phyloP scores from a whole-genome alignment of 495 filamentous ascomycete species.

The Aspergillus sclerotiicarbonarius region DNA sequence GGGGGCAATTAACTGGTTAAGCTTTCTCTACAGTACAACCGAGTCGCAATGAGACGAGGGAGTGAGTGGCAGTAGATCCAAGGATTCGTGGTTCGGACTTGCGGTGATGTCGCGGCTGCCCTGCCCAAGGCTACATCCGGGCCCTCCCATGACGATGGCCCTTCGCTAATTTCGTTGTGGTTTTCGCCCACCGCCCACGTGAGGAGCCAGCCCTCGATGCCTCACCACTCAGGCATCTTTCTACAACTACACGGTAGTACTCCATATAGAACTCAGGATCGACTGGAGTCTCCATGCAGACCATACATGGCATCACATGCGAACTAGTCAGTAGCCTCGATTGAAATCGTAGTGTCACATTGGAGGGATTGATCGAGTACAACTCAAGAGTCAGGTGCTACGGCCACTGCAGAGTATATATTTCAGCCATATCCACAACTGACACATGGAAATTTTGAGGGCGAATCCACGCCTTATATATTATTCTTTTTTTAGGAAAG shows the following conservation, averaged over 20 bases:
- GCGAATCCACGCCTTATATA: too few relatives aligned
- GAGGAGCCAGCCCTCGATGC: constrained; percentile 9
- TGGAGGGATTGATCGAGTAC: too few relatives aligned
- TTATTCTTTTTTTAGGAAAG: too few relatives aligned
- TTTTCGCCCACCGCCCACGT: constrained; percentile 22
- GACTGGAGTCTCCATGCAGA: neutral
- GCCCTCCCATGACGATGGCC: constrained; percentile 5
- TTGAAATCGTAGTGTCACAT: too few relatives aligned
- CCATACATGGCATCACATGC: too few relatives aligned
- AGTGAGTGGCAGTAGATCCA: neutral
- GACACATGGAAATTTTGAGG: too few relatives aligned
- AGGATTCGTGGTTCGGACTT: neutral
- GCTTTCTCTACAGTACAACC: neutral
- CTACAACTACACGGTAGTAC: too few relatives aligned
- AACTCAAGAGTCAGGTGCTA: too few relatives aligned
- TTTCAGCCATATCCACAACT: too few relatives aligned
- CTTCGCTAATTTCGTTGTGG: constrained; percentile 9
- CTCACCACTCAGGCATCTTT: neutral
- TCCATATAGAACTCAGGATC: too few relatives aligned
- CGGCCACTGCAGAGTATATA: too few relatives aligned
- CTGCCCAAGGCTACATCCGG: neutral
- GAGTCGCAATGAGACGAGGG: neutral
- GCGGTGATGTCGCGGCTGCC: neutral
- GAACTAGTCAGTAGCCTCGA: too few relatives aligned
- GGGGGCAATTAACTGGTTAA: constrained; percentile 7